Percentiles rank a stretch among this genome's conserved stretches.
These are phyloP conservation scores for Cryptosporidium canis DNA, from an alignment of 169 alveolate genomes.

Conservation along the genomic window DNA sequence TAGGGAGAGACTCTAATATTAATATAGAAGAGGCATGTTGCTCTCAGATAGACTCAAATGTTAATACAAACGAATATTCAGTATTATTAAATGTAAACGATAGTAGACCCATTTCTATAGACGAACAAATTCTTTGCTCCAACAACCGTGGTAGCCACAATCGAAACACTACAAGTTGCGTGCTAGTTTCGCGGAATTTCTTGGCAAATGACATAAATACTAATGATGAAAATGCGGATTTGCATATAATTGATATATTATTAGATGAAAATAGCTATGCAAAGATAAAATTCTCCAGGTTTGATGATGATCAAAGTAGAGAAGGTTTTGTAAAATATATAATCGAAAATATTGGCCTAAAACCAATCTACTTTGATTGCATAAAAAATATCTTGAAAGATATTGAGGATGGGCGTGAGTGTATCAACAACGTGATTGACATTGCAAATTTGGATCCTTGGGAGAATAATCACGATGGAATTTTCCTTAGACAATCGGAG, in stretches of 20 bases:
- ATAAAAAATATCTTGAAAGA: slow-evolving; percentile 2
- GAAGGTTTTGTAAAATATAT: slow-evolving; percentile 13
- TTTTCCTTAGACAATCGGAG: not conserved
- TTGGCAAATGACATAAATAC: not conserved
- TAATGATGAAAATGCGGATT: not conserved
- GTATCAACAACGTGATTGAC: not conserved
- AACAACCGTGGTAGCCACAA: too few species aligned
- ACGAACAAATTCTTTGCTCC: too few species aligned
- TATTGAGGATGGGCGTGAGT: not conserved
- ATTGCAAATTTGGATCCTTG: slow-evolving; percentile 64
- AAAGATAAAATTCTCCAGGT: slow-evolving; percentile 1
- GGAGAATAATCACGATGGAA: not conserved
- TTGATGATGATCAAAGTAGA: slow-evolving; percentile 8
- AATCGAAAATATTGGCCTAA: slow-evolving; percentile 17
- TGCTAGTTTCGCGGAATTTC: not conserved
- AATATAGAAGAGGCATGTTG: not conserved
- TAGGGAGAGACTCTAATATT: not conserved
- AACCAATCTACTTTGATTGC: slow-evolving; percentile 28
- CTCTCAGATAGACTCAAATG: too few species aligned
- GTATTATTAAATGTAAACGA: too few species aligned
- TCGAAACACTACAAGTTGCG: not conserved
- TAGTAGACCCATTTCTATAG: too few species aligned
- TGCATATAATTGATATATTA: not conserved
- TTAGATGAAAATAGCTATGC: not conserved
- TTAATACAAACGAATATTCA: too few species aligned